Conservation (phyloP, 1,139 yeast genomes). For the Sugiyamaella paludigena region DNA sequence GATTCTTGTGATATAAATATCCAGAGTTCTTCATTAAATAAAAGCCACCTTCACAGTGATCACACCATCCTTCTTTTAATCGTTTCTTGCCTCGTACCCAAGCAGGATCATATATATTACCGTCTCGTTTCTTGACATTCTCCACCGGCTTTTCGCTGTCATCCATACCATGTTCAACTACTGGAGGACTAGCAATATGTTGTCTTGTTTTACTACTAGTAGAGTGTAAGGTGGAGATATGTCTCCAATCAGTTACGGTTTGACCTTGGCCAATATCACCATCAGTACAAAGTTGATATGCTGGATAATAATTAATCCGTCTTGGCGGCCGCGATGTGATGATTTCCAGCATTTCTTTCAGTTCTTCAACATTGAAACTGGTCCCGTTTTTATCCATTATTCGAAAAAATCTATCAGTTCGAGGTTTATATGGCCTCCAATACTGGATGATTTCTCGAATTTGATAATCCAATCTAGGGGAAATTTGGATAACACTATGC, state of each 20-base stretch:
- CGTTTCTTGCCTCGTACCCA: slow-evolving; percentile 26
- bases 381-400: slow-evolving; percentile 27
- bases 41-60: slow-evolving; percentile 30
- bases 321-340: slow-evolving; percentile 29
- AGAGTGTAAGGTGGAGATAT: slow-evolving; percentile 21
- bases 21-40: slow-evolving; percentile 32
- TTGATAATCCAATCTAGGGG: slow-evolving; percentile 9
- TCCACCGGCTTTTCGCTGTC: slow-evolving; percentile 18
- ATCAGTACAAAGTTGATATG: slow-evolving; percentile 28
- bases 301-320: slow-evolving; percentile 27
- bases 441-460: slow-evolving; percentile 22
- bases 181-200: slow-evolving; percentile 18
- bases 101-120: slow-evolving; percentile 27
- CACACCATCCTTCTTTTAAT: slow-evolving; percentile 33
- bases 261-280: slow-evolving; percentile 28
- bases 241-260: slow-evolving; percentile 28
- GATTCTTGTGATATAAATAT: slow-evolving; percentile 33
- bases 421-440: slow-evolving; percentile 25
- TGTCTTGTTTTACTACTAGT: slow-evolving; percentile 24
- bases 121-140: slow-evolving; percentile 24
- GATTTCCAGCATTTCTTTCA: slow-evolving; percentile 26
- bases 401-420: slow-evolving; percentile 27
- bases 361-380: slow-evolving; percentile 26
- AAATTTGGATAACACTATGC: slow-evolving; percentile 5
- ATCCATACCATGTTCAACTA: slow-evolving; percentile 12